Evolutionary conservation across 1,139 yeast species (phyloP).

Genomic region (Yamadazyma taylorii): DNA sequence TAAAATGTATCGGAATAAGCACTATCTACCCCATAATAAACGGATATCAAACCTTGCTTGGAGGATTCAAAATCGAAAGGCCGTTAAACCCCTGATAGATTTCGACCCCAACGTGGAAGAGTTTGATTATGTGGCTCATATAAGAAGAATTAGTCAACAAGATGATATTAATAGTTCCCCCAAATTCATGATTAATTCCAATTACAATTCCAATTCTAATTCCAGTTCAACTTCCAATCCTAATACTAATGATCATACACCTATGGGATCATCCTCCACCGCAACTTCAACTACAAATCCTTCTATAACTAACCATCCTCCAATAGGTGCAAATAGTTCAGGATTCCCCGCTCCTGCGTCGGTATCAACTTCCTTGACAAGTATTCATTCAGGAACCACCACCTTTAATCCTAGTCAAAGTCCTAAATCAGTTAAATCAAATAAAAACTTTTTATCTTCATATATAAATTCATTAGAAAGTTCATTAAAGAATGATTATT

Average conservation of each 20-base stretch:
- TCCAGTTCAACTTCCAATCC: slow-evolving; percentile 5
- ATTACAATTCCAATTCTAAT: too few relatives aligned
- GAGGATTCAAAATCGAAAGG: slow-evolving; percentile 45
- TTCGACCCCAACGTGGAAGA: slow-evolving; percentile 38
- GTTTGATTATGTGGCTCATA: slow-evolving; percentile 50
- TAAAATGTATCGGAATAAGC: slow-evolving; percentile 46
- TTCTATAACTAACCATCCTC: too few relatives aligned
- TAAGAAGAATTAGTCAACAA: slow-evolving; percentile 43
- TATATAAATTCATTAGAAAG: slow-evolving; percentile 43
- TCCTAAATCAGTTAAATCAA: slow-evolving; percentile 9
- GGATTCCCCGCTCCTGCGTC: slow-evolving; percentile 2
- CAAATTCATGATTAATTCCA: too few relatives aligned
- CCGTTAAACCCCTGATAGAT: slow-evolving; percentile 12
- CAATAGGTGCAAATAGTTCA: too few relatives aligned
- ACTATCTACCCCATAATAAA: slow-evolving; percentile 44
- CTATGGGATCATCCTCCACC: background rate
- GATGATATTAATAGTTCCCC: slow-evolving; percentile 24
- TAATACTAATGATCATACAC: slow-evolving; percentile 1
- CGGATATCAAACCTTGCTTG: slow-evolving; percentile 48
- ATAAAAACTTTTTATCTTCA: slow-evolving; percentile 33
- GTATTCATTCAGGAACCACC: background rate
- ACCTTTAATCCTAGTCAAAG: slow-evolving; percentile 2
- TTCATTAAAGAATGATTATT: slow-evolving; percentile 30
- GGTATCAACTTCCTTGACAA: background rate
- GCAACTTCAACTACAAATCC: background rate